A percentile compares a stretch with the other conserved stretches of the same genome.
phyloP scores from a whole-genome alignment of 352 stramenopile species.

The Hyphochytrium catenoides region DNA sequence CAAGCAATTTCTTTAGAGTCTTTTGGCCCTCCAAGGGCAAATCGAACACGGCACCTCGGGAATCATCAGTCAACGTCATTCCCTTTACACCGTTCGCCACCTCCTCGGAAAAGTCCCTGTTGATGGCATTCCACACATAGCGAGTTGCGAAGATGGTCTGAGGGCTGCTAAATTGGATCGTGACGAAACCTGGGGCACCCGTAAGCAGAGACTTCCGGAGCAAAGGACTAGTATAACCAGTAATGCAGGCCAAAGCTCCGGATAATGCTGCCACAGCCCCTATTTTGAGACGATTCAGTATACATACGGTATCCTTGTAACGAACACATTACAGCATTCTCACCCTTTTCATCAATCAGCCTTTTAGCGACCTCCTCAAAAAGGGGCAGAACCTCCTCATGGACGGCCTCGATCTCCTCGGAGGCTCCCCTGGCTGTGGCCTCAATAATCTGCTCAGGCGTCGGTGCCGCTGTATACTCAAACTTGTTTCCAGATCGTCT shows the following conservation, averaged over 20 bases:
- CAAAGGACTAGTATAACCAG: constrained; percentile 55
- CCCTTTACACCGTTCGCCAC: constrained; percentile 56
- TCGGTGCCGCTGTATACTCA: not conserved
- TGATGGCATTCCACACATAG: constrained; percentile 74
- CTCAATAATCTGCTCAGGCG: constrained; percentile 49
- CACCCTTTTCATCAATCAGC: constrained; percentile 27
- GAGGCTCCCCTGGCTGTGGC: constrained; percentile 47
- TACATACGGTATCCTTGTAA: no score
- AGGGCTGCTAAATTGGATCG: constrained; percentile 49
- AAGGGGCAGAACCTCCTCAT: constrained; percentile 36
- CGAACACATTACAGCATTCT: no score
- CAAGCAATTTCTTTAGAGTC: constrained; percentile 39
- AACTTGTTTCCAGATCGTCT: constrained; percentile 68
- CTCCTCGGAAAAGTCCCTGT: constrained; percentile 49
- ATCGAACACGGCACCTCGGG: constrained; percentile 70
- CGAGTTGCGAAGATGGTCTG: constrained; percentile 57
- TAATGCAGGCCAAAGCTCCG: constrained; percentile 59
- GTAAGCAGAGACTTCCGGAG: constrained; percentile 60
- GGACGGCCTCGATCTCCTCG: constrained; percentile 51
- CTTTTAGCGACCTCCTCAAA: constrained; percentile 37
- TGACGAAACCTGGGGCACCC: constrained; percentile 64
- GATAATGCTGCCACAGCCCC: constrained; percentile 35
- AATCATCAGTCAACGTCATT: constrained; percentile 62
- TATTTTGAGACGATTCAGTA: no score
- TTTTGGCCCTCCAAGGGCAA: constrained; percentile 34